Evolutionary conservation across 257 asterid genomes (phyloP).

Genomic region (Echium plantagineum): DNA sequence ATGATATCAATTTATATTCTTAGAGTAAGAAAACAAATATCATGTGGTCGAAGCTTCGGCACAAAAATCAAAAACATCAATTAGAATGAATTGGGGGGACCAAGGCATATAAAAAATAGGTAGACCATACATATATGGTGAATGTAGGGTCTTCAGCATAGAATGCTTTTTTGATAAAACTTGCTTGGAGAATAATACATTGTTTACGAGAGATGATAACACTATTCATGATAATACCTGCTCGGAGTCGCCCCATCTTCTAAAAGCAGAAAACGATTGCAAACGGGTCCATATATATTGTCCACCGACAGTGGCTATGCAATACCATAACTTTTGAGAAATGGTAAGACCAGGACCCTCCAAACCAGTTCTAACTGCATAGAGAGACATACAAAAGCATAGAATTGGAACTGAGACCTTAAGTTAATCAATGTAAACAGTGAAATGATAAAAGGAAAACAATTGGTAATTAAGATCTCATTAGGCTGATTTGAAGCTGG

Average conservation of each 20-base stretch:
- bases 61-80: too few relatives aligned
- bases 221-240: too few relatives aligned
- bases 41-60: too few relatives aligned
- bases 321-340: constrained; percentile 87
- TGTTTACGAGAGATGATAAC: too few relatives aligned
- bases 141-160: too few relatives aligned
- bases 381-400: not conserved
- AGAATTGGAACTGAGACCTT: not conserved
- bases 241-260: constrained; percentile 96
- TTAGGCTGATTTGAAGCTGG: too few relatives aligned
- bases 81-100: too few relatives aligned
- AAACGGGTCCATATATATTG: constrained; percentile 87
- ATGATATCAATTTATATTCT: too few relatives aligned
- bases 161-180: not conserved
- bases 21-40: too few relatives aligned
- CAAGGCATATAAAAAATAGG: too few relatives aligned
- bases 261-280: constrained; percentile 88
- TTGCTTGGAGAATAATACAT: not conserved
- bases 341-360: constrained; percentile 83
- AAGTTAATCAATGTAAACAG: not conserved
- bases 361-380: constrained; percentile 62
- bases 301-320: constrained; percentile 89
- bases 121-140: too few relatives aligned
- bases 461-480: too few relatives aligned
- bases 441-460: not conserved